Conservation (phyloP, 441 rosid genomes). For the Populus hybrid region DNA sequence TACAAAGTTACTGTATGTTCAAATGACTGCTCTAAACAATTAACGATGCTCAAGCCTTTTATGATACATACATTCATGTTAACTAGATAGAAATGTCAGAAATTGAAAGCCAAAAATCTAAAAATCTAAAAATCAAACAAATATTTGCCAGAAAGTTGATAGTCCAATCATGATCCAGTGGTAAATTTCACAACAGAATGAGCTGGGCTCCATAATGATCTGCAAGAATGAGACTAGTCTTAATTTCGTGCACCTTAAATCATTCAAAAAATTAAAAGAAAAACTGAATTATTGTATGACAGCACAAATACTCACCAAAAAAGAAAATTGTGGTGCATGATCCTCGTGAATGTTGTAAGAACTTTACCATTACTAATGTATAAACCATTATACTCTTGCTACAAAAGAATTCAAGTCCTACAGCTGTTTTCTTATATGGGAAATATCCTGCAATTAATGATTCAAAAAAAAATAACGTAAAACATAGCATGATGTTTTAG, state of each 20-base stretch:
- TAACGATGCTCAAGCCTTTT: not conserved
- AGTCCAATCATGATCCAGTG: not conserved
- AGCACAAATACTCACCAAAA: not conserved
- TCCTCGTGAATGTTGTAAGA: constrained; percentile 9
- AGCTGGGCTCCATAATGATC: not conserved
- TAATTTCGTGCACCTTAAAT: not conserved
- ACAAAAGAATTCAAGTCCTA: constrained; percentile 11
- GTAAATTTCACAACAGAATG: not conserved
- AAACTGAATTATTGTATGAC: not conserved
- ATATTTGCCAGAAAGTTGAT: not conserved
- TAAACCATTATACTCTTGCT: constrained; percentile 13
- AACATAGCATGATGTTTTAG: not conserved
- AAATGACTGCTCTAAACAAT: not conserved
- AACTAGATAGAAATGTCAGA: not conserved
- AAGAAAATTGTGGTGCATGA: not conserved
- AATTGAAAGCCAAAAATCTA: constrained; percentile 2
- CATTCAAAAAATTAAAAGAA: not conserved
- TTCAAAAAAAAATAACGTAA: not conserved
- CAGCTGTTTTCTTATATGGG: not conserved
- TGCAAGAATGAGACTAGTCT: not conserved
- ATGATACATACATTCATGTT: not conserved
- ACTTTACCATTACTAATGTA: constrained; percentile 8
- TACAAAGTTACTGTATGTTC: not conserved
- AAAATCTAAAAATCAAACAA: not conserved
- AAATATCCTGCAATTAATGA: constrained; percentile 26